These are phyloP conservation scores for Botrytis porri DNA, from an alignment of 2,329 filamentous ascomycete species.

Conservation along the genomic window DNA sequence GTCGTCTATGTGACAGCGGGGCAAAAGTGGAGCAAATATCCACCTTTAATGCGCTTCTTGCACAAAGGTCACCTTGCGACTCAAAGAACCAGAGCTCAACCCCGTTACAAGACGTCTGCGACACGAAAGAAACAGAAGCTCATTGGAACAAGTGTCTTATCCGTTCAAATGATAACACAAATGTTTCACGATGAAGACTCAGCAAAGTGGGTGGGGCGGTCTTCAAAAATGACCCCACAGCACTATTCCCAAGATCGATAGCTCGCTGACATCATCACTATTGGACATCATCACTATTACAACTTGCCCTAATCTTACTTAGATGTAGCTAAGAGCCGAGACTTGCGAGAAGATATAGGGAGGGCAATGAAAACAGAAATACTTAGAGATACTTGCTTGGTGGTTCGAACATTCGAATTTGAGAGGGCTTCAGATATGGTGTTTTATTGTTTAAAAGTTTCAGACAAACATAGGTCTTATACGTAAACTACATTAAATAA, in stretches of 20 bases:
- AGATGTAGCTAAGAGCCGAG: not conserved
- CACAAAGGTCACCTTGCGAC: too few relatives aligned
- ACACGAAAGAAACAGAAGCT: not conserved
- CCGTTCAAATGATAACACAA: not conserved
- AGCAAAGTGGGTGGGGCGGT: not conserved
- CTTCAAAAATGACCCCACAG: not conserved
- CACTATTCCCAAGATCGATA: not conserved
- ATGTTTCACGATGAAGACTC: not conserved
- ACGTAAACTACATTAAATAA: too few relatives aligned
- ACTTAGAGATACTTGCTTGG: not conserved
- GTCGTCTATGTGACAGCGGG: not conserved
- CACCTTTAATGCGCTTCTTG: too few relatives aligned
- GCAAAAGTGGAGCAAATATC: not conserved
- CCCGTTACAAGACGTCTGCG: not conserved
- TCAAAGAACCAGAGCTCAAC: not conserved
- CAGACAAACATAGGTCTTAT: rapidly evolving
- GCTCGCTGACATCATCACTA: not conserved
- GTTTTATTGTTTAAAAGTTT: not conserved
- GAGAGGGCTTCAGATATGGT: not conserved
- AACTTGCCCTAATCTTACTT: not conserved
- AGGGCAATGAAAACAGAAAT: too few relatives aligned
- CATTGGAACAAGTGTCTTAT: not conserved
- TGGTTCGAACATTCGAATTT: not conserved
- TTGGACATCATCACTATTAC: not conserved
- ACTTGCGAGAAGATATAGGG: not conserved